Conservation (phyloP, 2,329 filamentous ascomycete species). For the Verruconis gallopava region DNA sequence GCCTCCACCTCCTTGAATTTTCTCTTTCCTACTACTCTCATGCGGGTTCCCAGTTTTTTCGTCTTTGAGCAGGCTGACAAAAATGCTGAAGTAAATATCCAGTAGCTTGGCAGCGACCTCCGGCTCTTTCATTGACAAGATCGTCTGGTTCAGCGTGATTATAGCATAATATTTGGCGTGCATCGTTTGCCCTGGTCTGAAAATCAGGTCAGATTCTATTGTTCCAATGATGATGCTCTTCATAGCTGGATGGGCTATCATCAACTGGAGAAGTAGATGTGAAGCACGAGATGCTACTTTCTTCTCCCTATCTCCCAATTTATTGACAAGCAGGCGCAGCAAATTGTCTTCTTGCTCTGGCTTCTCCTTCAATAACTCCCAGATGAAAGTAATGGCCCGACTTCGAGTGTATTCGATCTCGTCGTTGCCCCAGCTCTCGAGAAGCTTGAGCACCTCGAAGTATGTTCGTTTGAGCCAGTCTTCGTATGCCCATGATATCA, state of each 20-base stretch:
- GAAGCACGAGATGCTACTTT: constrained; percentile 93
- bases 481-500: constrained; percentile 84
- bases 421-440: constrained; percentile 88
- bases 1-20: constrained; percentile 41
- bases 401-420: constrained; percentile 89
- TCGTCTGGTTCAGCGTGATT: constrained; percentile 94
- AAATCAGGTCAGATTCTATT: constrained; percentile 77
- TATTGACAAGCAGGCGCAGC: constrained; percentile 83
- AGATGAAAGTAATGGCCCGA: constrained; percentile 81
- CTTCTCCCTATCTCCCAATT: constrained; percentile 85
- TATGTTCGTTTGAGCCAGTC: constrained; percentile 91
- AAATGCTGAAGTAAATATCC: constrained; percentile 84
- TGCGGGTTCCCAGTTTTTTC: constrained; percentile 27
- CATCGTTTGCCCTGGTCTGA: constrained; percentile 73
- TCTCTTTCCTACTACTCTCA: constrained; percentile 31
- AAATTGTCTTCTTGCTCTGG: constrained; percentile 95
- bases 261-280: constrained; percentile 81
- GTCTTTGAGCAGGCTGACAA: constrained; percentile 66
- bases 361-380: constrained; percentile 83
- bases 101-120: constrained; percentile 68
- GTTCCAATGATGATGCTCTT: constrained; percentile 74
- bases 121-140: constrained; percentile 74
- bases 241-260: constrained; percentile 85
- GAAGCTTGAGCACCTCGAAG: constrained; percentile 81
- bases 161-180: constrained; percentile 92